Evolutionary conservation across 2,329 filamentous ascomycete genomes (phyloP).

Genomic region (Hypoxylon sp.): DNA sequence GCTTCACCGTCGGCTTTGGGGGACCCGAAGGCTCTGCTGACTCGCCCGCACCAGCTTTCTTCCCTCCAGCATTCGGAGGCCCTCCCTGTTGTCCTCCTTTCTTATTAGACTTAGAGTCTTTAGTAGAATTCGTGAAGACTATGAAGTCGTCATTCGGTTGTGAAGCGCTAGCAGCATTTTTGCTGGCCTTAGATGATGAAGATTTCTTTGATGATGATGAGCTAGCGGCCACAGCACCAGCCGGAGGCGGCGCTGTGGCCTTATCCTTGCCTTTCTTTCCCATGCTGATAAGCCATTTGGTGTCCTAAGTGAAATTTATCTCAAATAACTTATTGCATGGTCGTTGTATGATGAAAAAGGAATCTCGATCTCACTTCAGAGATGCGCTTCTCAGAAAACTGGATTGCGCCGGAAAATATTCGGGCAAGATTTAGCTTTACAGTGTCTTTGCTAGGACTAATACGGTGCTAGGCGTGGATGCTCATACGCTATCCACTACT

Average conservation of each 20-base stretch:
- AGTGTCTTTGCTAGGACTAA: neutral
- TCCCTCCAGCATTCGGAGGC: constrained; percentile 43
- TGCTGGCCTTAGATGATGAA: constrained; percentile 54
- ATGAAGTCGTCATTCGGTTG: constrained; percentile 66
- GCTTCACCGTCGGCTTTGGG: constrained; percentile 76
- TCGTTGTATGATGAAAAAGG: constrained; percentile 14
- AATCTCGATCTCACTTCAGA: neutral
- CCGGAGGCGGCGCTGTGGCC: constrained; percentile 57
- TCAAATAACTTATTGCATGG: constrained; percentile 20
- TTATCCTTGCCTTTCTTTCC: constrained; percentile 70
- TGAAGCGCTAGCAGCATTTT: constrained; percentile 39
- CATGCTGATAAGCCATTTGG: constrained; percentile 57
- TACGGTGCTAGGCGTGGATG: neutral
- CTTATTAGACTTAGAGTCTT: constrained; percentile 65
- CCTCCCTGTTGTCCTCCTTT: constrained; percentile 49
- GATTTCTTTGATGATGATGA: constrained; percentile 51
- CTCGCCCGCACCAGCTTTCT: constrained; percentile 50
- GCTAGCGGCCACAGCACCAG: constrained; percentile 45
- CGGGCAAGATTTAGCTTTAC: constrained; percentile 4
- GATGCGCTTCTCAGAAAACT: constrained; percentile 14
- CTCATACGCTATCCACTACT: neutral
- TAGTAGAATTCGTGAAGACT: constrained; percentile 71
- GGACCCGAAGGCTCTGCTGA: constrained; percentile 59
- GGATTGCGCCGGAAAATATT: constrained; percentile 28
- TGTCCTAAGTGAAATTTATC: neutral